A percentile compares a stretch with the other conserved stretches of the same genome.
Conservation (phyloP, 2,329 filamentous ascomycete species). For the Aureobasidium zeae region DNA sequence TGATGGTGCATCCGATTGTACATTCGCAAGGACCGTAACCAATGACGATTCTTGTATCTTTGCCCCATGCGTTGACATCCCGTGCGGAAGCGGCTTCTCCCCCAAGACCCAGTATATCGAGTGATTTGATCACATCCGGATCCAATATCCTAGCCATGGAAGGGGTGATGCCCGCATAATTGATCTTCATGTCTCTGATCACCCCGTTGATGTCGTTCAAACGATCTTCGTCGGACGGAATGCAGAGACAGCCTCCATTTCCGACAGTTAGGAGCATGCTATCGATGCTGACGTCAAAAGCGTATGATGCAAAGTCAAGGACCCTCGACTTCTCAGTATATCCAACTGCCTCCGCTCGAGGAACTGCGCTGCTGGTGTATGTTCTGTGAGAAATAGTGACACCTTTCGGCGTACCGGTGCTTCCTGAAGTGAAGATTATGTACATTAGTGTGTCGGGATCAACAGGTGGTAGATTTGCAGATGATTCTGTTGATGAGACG, state of each 20-base stretch:
- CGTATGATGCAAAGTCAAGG: slow-evolving; percentile 17
- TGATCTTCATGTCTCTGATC: slow-evolving; percentile 30
- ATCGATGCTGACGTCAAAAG: slow-evolving; percentile 19
- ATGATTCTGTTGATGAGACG: neutral
- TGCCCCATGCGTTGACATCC: slow-evolving; percentile 32
- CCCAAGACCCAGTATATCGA: slow-evolving; percentile 37
- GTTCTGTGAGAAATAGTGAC: slow-evolving; percentile 35
- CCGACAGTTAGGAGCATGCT: slow-evolving; percentile 17
- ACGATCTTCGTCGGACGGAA: slow-evolving; percentile 38
- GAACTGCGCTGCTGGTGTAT: slow-evolving; percentile 45
- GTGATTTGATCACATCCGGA: slow-evolving; percentile 30
- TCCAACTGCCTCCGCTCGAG: slow-evolving; percentile 22
- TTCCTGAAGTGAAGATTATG: slow-evolving; percentile 26
- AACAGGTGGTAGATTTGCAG: neutral
- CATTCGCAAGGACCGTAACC: slow-evolving; percentile 39
- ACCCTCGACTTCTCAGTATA: slow-evolving; percentile 12
- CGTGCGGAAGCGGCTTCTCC: slow-evolving; percentile 35
- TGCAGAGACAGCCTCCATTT: slow-evolving; percentile 21
- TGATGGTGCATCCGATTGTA: slow-evolving; percentile 20
- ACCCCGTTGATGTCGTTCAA: slow-evolving; percentile 40
- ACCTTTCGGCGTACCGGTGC: slow-evolving; percentile 23
- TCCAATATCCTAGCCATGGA: slow-evolving; percentile 35
- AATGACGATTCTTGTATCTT: slow-evolving; percentile 33
- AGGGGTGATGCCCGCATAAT: slow-evolving; percentile 39
- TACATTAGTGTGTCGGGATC: slow-evolving; percentile 20